These are phyloP conservation scores for Linnemannia elongata DNA, from an alignment of 192 early-diverging fungal species.

Conservation along the genomic window DNA sequence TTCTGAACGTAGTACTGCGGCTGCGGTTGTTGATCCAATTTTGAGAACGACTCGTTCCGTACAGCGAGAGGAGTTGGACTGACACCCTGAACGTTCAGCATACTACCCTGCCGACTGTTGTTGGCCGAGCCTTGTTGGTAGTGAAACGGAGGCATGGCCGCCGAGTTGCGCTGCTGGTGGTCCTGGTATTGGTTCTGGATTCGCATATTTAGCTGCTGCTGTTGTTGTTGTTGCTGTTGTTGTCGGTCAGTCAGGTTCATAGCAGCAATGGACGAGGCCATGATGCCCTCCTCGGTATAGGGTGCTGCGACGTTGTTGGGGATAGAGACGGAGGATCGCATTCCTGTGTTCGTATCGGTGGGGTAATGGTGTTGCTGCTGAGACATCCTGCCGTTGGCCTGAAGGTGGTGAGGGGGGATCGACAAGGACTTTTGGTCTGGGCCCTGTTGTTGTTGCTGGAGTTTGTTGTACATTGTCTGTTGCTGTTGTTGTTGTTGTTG, in stretches of 20 bases:
- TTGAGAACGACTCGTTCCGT: not conserved
- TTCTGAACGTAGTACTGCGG: not conserved
- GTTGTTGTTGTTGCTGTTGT: slow-evolving; percentile 20
- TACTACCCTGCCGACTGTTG: not conserved
- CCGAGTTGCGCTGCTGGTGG: not conserved
- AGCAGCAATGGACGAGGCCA: not conserved
- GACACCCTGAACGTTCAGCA: not conserved
- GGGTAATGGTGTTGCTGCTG: slow-evolving; percentile 14
- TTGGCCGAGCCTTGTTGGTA: not conserved
- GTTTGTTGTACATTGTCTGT: not conserved
- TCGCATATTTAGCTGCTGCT: slow-evolving; percentile 2
- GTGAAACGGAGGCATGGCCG: not conserved
- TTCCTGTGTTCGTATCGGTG: slow-evolving; percentile 6
- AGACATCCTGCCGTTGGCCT: not conserved
- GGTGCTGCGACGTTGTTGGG: not conserved
- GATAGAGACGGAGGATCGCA: not conserved
- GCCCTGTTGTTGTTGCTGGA: not conserved
- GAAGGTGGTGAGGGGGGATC: not conserved
- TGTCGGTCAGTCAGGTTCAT: slow-evolving; percentile 6
- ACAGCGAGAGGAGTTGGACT: not conserved
- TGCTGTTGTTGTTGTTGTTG: slow-evolving; percentile 1
- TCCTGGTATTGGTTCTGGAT: not conserved
- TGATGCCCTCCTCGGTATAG: not conserved
- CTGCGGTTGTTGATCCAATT: not conserved
- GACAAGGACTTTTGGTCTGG: not conserved